Evolutionary conservation across 108 stramenopile genomes (phyloP).

Genomic region (Craspedostauros australis): DNA sequence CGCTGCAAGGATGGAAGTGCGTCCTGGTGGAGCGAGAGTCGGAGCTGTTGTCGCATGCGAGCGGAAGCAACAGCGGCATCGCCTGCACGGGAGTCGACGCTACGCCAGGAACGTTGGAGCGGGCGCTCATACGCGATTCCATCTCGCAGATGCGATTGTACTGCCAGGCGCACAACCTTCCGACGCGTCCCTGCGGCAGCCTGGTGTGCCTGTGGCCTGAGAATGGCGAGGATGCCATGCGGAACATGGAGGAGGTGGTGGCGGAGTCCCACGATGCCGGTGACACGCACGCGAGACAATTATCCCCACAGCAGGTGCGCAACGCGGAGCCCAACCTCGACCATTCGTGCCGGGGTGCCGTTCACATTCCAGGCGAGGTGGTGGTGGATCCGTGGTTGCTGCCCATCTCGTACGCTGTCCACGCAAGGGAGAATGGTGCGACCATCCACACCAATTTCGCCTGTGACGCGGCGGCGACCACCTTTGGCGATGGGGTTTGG

Average conservation of each 20-base stretch:
- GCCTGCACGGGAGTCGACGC: conserved; percentile 82
- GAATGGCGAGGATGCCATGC: conserved; percentile 33
- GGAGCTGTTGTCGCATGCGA: conserved; percentile 48
- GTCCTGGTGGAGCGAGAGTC: conserved; percentile 51
- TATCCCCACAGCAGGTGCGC: conserved; percentile 25
- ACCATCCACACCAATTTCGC: conserved; percentile 25
- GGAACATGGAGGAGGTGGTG: conserved; percentile 30
- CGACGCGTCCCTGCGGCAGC: conserved; percentile 55
- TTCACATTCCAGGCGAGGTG: conserved; percentile 74
- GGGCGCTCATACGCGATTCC: conserved; percentile 66
- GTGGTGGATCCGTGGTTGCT: conserved; percentile 84
- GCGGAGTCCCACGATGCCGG: conserved; percentile 64
- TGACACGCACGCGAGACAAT: conserved; percentile 53
- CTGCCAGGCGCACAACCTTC: conserved; percentile 46
- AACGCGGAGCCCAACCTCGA: conserved; percentile 50
- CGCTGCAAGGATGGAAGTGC: conserved; percentile 49
- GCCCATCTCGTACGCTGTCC: conserved; percentile 58
- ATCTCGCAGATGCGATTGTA: conserved; percentile 47
- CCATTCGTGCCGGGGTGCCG: conserved; percentile 38
- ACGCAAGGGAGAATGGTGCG: conserved; percentile 62
- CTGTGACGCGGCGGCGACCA: conserved; percentile 26
- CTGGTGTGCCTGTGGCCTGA: conserved; percentile 68
- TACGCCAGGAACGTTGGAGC: conserved; percentile 57
- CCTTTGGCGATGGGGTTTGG: conserved; percentile 32
- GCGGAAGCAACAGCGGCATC: conserved; percentile 65